Conservation (phyloP, 1,139 yeast genomes). For the Fermentozyma sake region DNA sequence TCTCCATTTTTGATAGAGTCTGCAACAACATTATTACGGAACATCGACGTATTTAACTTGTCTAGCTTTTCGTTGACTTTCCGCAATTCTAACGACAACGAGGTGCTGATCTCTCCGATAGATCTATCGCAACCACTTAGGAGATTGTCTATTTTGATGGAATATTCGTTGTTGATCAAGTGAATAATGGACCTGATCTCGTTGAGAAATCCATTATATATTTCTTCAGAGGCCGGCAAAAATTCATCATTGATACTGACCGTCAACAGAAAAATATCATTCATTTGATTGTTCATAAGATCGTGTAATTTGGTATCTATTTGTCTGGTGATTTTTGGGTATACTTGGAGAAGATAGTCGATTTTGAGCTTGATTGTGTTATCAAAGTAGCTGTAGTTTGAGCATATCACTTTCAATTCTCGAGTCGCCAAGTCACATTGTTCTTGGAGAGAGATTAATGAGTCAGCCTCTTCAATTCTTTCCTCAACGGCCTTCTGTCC, state of each 20-base stretch:
- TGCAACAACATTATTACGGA: slow-evolving; percentile 20
- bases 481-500: slow-evolving; percentile 1
- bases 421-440: slow-evolving; percentile 2
- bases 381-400: slow-evolving; percentile 11
- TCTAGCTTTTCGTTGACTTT: slow-evolving; percentile 69
- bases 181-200: slow-evolving; percentile 38
- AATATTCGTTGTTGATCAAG: slow-evolving; percentile 38
- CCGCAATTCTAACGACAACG: slow-evolving; percentile 67
- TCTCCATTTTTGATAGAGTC: slow-evolving; percentile 15
- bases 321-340: slow-evolving; percentile 24
- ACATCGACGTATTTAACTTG: slow-evolving; percentile 38
- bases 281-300: slow-evolving; percentile 21
- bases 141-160: slow-evolving; percentile 58
- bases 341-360: slow-evolving; percentile 24
- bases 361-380: slow-evolving; percentile 15
- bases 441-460: not conserved
- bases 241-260: slow-evolving; percentile 31
- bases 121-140: slow-evolving; percentile 71
- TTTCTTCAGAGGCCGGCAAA: slow-evolving; percentile 32
- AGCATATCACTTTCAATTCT: slow-evolving; percentile 6
- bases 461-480: slow-evolving; percentile 1
- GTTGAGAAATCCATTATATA: slow-evolving; percentile 29
- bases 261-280: slow-evolving; percentile 19
- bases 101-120: slow-evolving; percentile 79
- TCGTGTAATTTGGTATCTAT: slow-evolving; percentile 16